Conservation (phyloP, 2,329 filamentous ascomycete species). For the Tolypocladium endophyticum region DNA sequence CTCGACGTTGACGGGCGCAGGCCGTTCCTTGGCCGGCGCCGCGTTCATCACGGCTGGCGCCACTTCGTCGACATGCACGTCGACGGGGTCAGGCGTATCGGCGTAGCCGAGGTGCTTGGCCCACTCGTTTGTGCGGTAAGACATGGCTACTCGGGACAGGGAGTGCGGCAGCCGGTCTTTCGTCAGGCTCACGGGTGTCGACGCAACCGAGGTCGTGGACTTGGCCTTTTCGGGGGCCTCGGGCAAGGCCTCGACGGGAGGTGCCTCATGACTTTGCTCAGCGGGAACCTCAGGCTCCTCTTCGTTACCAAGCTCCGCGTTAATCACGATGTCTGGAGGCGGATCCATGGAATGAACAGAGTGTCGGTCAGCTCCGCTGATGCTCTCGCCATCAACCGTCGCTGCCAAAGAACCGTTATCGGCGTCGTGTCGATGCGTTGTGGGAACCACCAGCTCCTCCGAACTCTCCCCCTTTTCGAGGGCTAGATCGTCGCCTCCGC, state of each 20-base stretch:
- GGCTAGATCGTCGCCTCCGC: slow-evolving; percentile 4
- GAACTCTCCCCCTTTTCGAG: slow-evolving; percentile 24
- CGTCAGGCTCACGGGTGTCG: slow-evolving; percentile 38
- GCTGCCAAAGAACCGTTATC: slow-evolving; percentile 45
- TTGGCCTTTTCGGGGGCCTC: slow-evolving; percentile 22
- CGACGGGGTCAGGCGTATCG: slow-evolving; percentile 59
- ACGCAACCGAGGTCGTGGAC: slow-evolving; percentile 30
- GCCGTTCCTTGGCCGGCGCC: slow-evolving; percentile 29
- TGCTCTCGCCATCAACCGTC: slow-evolving; percentile 44
- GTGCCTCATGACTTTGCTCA: not conserved
- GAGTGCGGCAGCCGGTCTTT: slow-evolving; percentile 56
- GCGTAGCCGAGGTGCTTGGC: slow-evolving; percentile 77
- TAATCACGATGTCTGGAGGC: slow-evolving; percentile 26
- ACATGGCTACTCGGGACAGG: slow-evolving; percentile 66
- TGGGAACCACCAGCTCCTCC: slow-evolving; percentile 34
- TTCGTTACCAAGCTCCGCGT: slow-evolving; percentile 21
- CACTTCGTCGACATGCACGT: slow-evolving; percentile 38
- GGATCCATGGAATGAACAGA: slow-evolving; percentile 12
- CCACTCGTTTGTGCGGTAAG: slow-evolving; percentile 92
- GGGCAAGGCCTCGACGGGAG: slow-evolving; percentile 3
- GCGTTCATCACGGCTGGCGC: slow-evolving; percentile 6
- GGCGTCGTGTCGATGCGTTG: slow-evolving; percentile 21
- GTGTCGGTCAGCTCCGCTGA: slow-evolving; percentile 26
- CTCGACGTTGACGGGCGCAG: slow-evolving; percentile 52
- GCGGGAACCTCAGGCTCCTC: not conserved